Evolutionary conservation across 2,329 filamentous ascomycete species (phyloP), one percentile per base, ranked within the genome.

Genomic region (Pseudogymnoascus sp.): DNA sequence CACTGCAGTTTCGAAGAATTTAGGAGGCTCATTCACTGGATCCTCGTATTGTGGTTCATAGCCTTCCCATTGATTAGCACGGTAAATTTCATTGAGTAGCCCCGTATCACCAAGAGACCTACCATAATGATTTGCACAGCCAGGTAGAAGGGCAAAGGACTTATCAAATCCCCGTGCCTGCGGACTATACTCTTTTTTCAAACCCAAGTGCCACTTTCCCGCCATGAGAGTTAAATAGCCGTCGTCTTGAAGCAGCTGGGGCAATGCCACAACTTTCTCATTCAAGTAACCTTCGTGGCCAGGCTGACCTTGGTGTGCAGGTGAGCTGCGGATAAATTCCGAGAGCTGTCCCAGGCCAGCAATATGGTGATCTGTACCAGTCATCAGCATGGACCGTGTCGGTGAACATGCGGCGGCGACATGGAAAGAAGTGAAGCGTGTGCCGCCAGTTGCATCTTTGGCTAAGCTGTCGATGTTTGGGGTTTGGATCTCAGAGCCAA

Each of bases 251-350:
- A 87, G 75, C 1, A 87, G 68, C 69, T 87, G 84, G 1, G 83
- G 82, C 12, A 86, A 72, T 5, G 83, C 79, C 1, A 76, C 84
- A 1, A 87, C 84, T 1, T 78, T 75, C 65, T 83, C 79, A 62
- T 87, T 87, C 35, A 87, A 74, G 66, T 86, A 87, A 0, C 84
- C 84, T 69, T 87, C 84, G 63, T 87, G 84, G 0, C 84, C 84
- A 12, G 60, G 60, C 25, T 33, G 29, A 15, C 35, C 51, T 48
- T 61, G 44, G 15, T 44, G 51, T 12, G 60, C 41, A 12, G 60
- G 35, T 27, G 39, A 29, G 27, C 60, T 61, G 21, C 33, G 31
- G 29, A 38, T 6, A 21, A 81, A 84, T 72, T 84, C 81, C 65
- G 81, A 78, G 62, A 86, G 71, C 63, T 84, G 84, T 1, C 83